A percentile compares a stretch with the other conserved stretches of the same genome.
Evolutionary conservation across 352 stramenopile species (phyloP).

Genomic region (Globisporangium paroecandrum): DNA sequence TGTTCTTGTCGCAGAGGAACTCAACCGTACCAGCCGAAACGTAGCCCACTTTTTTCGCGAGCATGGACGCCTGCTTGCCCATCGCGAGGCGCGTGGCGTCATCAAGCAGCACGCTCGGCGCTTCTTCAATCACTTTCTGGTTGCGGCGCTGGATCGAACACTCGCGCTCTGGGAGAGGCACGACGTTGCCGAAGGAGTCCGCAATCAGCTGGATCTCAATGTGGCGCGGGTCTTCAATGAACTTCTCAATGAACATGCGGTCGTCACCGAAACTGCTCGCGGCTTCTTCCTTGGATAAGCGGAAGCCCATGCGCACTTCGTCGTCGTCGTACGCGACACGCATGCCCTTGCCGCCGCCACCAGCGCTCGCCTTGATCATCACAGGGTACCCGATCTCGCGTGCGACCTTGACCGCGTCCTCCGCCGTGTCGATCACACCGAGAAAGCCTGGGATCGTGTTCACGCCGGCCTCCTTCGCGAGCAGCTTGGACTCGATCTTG

Average conservation of each 20-base stretch:
- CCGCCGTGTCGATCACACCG: constrained; percentile 71
- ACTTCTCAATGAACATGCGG: constrained; percentile 96
- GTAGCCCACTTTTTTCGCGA: constrained; percentile 94
- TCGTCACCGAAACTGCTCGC: constrained; percentile 93
- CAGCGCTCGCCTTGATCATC: constrained; percentile 97
- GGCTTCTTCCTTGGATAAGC: constrained; percentile 84
- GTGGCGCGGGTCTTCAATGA: constrained; percentile 95
- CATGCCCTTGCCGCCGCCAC: constrained; percentile 97
- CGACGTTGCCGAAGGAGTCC: constrained; percentile 88
- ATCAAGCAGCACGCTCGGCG: constrained; percentile 86
- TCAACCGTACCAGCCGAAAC: constrained; percentile 95
- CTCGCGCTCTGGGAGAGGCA: constrained; percentile 93
- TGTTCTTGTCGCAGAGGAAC: constrained; percentile 94
- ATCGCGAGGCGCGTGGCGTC: constrained; percentile 81
- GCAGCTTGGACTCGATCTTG: constrained; percentile 94
- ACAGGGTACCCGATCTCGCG: constrained; percentile 95
- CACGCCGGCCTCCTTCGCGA: constrained; percentile 90
- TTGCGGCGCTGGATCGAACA: constrained; percentile 96
- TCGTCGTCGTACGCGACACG: constrained; percentile 91
- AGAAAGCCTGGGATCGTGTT: constrained; percentile 95
- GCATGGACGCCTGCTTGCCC: constrained; percentile 85
- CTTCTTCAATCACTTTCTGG: constrained; percentile 97
- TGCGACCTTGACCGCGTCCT: constrained; percentile 84
- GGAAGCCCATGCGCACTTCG: constrained; percentile 85
- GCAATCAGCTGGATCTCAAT: constrained; percentile 98